Evolutionary conservation across 495 filamentous ascomycete species (phyloP), one percentile per base, ranked within the genome.

Genomic region (Rostrohypoxylon terebratum): DNA sequence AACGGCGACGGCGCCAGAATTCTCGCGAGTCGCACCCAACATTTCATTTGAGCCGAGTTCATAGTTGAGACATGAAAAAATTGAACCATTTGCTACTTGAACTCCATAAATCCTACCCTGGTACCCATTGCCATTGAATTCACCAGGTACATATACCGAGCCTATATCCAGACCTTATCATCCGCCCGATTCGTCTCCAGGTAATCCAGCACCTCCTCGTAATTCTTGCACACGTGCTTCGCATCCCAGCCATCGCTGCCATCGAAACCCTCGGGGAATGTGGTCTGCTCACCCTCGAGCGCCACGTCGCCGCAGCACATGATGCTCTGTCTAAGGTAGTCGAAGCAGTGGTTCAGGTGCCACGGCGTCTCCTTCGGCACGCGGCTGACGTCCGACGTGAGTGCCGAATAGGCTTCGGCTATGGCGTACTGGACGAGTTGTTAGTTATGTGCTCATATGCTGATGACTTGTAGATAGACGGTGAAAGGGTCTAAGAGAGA

Each of bases 171-270:
- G 18, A 68, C 65, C 33, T 80, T 77, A 55, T 84, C 76, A 61
- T 83, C 71, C 33, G 77, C 80, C 45, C 81, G 66, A 16, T 81
- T 79, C 53, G 60, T 73, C 44, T 85, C 82, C 28, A 83, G 65
- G 50, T 82, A 74, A 23, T 64, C 59, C 20, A 75, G 63, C 11
- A 85, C 73, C 63, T 81, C 67, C 1, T 60, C 57, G 40, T 81
- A 82, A 59, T 84, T 82, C 66, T 77, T 79, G 40, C 82, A 85
- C 25, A 85, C 81, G 66, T 85, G 83, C 67, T 80, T 82, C 13
- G 80, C 79, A 64, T 85, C 82, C 84, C 82, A 84, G 0, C 84
- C 84, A 51, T 85, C 83, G 59, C 78, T 81, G 0, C 81, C 82
- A 13, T 72, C 76, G 57, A 80, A 76, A 9, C 77, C 79, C 18